phyloP scores from a whole-genome alignment of 495 filamentous ascomycete genomes.

The Trichoderma virens region DNA sequence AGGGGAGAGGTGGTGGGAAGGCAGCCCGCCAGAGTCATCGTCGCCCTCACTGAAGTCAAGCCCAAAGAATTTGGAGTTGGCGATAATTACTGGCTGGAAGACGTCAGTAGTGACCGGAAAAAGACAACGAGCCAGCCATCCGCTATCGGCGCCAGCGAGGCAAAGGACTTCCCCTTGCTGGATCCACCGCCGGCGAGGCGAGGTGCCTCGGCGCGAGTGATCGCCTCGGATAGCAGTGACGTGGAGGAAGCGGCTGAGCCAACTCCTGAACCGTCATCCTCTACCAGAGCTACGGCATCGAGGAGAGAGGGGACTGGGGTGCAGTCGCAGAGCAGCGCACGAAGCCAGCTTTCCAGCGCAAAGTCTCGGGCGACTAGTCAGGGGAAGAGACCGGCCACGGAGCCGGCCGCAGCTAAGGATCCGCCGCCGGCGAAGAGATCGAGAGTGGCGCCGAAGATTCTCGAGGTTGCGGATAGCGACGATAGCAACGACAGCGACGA shows the following conservation, averaged over 20 bases:
- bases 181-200: not conserved
- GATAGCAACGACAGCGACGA: constrained; percentile 49
- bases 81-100: constrained; percentile 70
- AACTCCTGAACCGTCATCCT: constrained; percentile 8
- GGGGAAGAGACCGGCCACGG: constrained; percentile 31
- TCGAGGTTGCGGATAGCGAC: constrained; percentile 25
- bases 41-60: constrained; percentile 71
- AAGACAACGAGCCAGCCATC: constrained; percentile 22
- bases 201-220: constrained; percentile 1
- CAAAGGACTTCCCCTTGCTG: not conserved
- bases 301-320: constrained; percentile 19
- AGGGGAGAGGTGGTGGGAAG: constrained; percentile 45
- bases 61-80: constrained; percentile 77
- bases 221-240: constrained; percentile 3
- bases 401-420: constrained; percentile 25
- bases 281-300: constrained; percentile 23
- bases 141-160: constrained; percentile 7
- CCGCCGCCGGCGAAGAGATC: constrained; percentile 15
- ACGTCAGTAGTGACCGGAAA: constrained; percentile 21
- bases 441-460: constrained; percentile 30
- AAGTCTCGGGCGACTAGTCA: constrained; percentile 14
- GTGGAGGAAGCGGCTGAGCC: not conserved
- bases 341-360: constrained; percentile 18
- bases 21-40: constrained; percentile 53
- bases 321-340: constrained; percentile 28